Base-by-base conservation (phyloP, 257 asterid species). In the Apocynum venetum region DNA sequence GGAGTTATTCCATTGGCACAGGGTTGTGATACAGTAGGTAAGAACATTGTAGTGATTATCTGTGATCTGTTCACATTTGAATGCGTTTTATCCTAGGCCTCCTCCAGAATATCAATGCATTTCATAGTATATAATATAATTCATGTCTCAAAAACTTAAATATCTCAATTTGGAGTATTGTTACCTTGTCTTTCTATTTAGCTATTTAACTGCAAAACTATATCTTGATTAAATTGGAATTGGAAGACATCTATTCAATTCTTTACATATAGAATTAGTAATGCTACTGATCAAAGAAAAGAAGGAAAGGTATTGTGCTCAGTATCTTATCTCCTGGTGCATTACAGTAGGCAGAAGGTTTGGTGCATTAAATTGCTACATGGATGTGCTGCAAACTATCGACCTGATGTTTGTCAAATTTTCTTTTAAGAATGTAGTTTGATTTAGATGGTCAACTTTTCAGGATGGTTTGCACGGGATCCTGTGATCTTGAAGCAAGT, bases 391-490 rank as follows among this genome's bases (percentile, higher is more conserved):
- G 49, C 2, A 52, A n/a, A 31, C 7, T 10, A 53, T 67, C 36
- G 12, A 67, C 19, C 46, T 19, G 68, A 77, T 1, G 36, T 55
- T 52, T 68, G 36, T 41, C 47, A 20, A 43, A 20, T 25, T 6
- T 6, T 10, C 44, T 41, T 49, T 43, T 69, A 35, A 51, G n/a
- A 11, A 68, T 43, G 53, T 41, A 35, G 25, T 35, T 6, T 69
- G 40, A 46, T 31, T 53, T 17, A 15, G 25, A 41, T 40, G 31
- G 20, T 15, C 76, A 19, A 59, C 31, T 70, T 70, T 47, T 67
- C 89, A 93, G 97, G 98, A 65, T 94, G 97, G 98, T 91, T 94
- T 85, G 98, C 96, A 0, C 85, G 93, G 84, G 96, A 91, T 84
- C 89, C 95, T 35, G 38, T 68, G 70, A 81, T 85, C 55, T 89